phyloP scores from a whole-genome alignment of 257 asterid species.

The Coffea eugenioides region DNA sequence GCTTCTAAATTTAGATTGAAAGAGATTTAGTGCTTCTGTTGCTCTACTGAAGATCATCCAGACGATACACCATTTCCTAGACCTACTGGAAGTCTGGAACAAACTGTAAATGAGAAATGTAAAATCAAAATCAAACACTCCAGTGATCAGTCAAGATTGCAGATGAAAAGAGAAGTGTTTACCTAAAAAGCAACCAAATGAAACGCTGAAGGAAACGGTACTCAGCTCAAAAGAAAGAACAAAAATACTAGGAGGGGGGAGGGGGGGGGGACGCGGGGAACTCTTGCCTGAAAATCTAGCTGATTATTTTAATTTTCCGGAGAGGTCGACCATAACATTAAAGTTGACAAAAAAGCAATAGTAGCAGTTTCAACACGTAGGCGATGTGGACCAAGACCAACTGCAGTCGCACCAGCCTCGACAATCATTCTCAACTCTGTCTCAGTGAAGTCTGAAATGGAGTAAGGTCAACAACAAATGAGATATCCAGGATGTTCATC shows the following conservation, averaged over 20 bases:
- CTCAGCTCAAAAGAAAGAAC: neutral
- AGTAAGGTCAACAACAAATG: constrained; percentile 3
- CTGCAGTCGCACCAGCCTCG: constrained; percentile 75
- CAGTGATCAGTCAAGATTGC: neutral
- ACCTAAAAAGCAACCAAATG: neutral
- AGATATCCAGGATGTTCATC: neutral
- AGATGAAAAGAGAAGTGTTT: neutral
- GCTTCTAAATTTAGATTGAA: neutral
- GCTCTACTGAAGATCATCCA: no score
- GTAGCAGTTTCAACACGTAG: constrained; percentile 97
- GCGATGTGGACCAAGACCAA: constrained; percentile 90
- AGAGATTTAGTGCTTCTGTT: neutral
- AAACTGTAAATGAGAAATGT: neutral
- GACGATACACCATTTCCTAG: neutral
- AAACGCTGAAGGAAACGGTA: neutral
- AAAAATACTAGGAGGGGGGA: neutral
- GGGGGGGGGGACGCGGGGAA: neutral
- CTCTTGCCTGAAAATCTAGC: constrained; percentile 40
- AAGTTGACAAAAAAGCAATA: constrained; percentile 67
- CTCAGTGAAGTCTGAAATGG: constrained; percentile 66
- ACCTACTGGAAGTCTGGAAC: neutral
- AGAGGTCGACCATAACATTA: constrained; percentile 82
- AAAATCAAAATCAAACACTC: no score
- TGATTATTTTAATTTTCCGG: constrained; percentile 30
- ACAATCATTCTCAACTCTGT: constrained; percentile 54